Percentiles rank a stretch among this genome's conserved stretches.
Conservation (phyloP, 2,329 filamentous ascomycete genomes). For the Fusarium equiseti region DNA sequence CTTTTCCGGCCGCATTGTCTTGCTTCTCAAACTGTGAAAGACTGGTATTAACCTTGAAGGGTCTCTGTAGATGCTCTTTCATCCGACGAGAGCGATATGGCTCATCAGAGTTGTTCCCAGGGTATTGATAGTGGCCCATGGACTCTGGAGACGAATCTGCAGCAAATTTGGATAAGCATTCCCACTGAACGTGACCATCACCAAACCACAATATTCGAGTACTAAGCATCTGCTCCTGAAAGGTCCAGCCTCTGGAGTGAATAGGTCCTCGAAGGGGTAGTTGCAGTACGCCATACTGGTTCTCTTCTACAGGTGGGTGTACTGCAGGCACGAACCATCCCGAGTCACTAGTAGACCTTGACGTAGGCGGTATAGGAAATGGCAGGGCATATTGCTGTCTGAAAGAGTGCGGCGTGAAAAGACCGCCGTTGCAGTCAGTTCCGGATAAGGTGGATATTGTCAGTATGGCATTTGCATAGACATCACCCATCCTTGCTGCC, state of each 20-base stretch:
- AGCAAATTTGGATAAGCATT: background rate
- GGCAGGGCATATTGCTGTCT: background rate
- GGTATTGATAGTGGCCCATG: background rate
- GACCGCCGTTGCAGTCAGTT: background rate
- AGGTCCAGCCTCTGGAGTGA: background rate
- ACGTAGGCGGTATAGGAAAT: background rate
- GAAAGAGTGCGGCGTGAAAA: background rate
- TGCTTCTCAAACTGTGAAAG: background rate
- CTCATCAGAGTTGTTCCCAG: background rate
- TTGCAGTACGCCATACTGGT: background rate
- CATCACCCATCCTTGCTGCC: constrained; percentile 13
- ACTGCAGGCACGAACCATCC: background rate
- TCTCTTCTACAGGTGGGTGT: background rate
- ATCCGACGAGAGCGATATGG: background rate
- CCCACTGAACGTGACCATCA: background rate
- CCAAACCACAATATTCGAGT: background rate
- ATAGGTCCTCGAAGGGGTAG: background rate
- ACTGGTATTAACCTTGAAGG: background rate
- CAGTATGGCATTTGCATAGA: constrained; percentile 17
- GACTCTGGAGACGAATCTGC: background rate
- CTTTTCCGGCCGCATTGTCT: background rate
- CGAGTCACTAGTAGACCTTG: accelerated
- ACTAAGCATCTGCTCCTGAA: background rate
- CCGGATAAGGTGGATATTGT: constrained; percentile 5
- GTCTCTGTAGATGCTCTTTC: background rate